Percentiles rank a stretch among this genome's conserved stretches.
Conservation (phyloP, 2,329 filamentous ascomycete species). For the Hortaea sp. region DNA sequence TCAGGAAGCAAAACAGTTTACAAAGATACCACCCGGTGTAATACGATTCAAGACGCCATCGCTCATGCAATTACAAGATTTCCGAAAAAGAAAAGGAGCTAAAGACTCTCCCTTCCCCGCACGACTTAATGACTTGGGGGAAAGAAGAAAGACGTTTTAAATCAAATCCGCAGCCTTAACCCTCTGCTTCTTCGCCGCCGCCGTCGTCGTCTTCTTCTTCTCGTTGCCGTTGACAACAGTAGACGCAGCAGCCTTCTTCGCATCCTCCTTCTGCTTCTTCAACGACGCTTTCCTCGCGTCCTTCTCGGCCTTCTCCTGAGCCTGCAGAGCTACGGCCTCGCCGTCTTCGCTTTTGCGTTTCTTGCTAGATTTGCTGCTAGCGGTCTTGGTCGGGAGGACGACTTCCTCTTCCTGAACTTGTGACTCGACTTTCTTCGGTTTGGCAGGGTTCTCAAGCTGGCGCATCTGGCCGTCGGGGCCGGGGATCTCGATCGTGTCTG, state of each 20-base stretch:
- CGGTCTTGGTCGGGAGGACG: constrained; percentile 3
- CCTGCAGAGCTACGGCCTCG: constrained; percentile 13
- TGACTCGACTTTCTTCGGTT: constrained; percentile 12
- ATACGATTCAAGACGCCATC: too few species aligned
- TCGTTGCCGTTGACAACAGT: background rate
- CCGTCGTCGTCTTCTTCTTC: background rate
- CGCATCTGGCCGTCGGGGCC: constrained; percentile 26
- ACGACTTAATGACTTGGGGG: too few species aligned
- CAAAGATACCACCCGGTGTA: too few species aligned
- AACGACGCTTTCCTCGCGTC: constrained; percentile 16
- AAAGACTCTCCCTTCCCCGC: too few species aligned
- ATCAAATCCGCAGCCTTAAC: constrained; percentile 14
- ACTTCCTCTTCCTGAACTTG: constrained; percentile 1
- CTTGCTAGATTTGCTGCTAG: constrained; percentile 12
- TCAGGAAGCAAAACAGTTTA: too few species aligned
- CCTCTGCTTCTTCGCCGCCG: constrained; percentile 6
- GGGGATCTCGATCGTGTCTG: constrained; percentile 20
- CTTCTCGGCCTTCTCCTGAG: constrained; percentile 17
- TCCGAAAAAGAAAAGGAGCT: too few species aligned
- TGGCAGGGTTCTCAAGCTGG: constrained; percentile 14
- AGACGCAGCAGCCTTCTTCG: constrained; percentile 3
- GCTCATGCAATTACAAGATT: too few species aligned
- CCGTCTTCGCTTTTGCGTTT: constrained; percentile 19
- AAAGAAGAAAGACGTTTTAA: too few species aligned
- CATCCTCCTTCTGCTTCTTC: constrained; percentile 18